phyloP scores from a whole-genome alignment of 1,284 basidiomycete species.

The Pterulicium gracile region DNA sequence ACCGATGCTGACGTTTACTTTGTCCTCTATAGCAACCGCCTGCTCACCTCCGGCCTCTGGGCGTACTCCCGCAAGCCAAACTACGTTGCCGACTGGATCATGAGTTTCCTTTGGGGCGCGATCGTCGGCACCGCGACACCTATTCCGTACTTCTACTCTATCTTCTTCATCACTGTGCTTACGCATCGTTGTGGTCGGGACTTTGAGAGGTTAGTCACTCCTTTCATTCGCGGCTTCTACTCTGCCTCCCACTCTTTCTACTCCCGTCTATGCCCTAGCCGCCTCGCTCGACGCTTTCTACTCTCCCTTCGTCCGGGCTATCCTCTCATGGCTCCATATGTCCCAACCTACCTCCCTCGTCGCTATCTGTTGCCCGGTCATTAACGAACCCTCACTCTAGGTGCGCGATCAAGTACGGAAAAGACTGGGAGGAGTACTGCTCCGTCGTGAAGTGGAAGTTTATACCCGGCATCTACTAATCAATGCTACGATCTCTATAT shows the following conservation, averaged over 20 bases:
- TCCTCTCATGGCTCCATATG: no score
- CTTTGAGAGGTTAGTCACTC: slow-evolving; percentile 67
- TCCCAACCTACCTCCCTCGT: no score
- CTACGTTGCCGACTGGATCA: slow-evolving; percentile 82
- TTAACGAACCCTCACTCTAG: no score
- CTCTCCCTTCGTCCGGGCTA: no score
- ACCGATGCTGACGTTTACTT: slow-evolving; percentile 7
- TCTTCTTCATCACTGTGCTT: slow-evolving; percentile 88
- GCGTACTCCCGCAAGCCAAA: slow-evolving; percentile 86
- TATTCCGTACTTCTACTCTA: slow-evolving; percentile 93
- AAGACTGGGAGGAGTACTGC: slow-evolving; percentile 91
- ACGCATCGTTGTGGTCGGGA: slow-evolving; percentile 83
- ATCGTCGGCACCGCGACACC: slow-evolving; percentile 74
- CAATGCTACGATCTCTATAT: no score
- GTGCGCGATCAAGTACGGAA: slow-evolving; percentile 88
- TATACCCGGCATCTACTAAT: slow-evolving; percentile 63
- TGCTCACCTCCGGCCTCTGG: slow-evolving; percentile 86
- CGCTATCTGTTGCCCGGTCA: no score
- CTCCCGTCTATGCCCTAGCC: no score
- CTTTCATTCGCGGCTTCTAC: slow-evolving; percentile 1
- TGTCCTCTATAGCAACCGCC: slow-evolving; percentile 49
- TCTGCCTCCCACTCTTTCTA: no score
- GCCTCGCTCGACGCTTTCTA: no score
- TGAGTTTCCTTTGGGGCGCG: slow-evolving; percentile 87
- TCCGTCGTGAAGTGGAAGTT: slow-evolving; percentile 82